These are phyloP conservation scores for Typha latifolia DNA, from an alignment of 176 grass and related monocot species.

Conservation along the genomic window DNA sequence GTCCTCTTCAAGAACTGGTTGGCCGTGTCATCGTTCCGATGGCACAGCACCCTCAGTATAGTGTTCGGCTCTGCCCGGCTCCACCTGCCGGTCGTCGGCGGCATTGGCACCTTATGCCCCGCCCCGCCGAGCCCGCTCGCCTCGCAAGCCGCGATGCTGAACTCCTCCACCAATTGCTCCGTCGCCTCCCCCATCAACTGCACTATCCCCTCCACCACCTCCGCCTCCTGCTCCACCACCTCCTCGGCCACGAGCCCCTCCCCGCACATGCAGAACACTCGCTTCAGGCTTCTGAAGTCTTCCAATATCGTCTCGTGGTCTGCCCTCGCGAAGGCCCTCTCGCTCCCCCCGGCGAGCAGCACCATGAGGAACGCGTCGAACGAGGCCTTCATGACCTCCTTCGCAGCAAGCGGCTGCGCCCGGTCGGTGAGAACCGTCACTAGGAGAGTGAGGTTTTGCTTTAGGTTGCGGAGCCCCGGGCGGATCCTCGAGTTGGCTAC, in stretches of 20 bases:
- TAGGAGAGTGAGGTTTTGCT: slow-evolving; percentile 72
- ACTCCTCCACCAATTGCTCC: slow-evolving; percentile 54
- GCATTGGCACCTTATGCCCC: slow-evolving; percentile 32
- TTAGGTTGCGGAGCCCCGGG: slow-evolving; percentile 43
- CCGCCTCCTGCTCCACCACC: slow-evolving; percentile 44
- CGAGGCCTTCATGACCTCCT: slow-evolving; percentile 55
- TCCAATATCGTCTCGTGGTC: slow-evolving; percentile 57
- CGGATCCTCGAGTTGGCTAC: slow-evolving; percentile 44
- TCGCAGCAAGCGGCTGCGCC: slow-evolving; percentile 48
- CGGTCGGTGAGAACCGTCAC: slow-evolving; percentile 43
- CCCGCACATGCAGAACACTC: slow-evolving; percentile 61
- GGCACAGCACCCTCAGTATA: slow-evolving; percentile 67
- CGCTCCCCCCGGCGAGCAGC: slow-evolving; percentile 58
- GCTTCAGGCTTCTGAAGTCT: slow-evolving; percentile 67
- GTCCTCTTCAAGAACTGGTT: slow-evolving; percentile 78
- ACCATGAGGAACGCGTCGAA: slow-evolving; percentile 74
- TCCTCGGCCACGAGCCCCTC: slow-evolving; percentile 56
- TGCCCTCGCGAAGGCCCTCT: slow-evolving; percentile 35
- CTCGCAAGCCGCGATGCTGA: slow-evolving; percentile 42
- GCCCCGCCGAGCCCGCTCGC: slow-evolving; percentile 30
- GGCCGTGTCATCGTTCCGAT: slow-evolving; percentile 66
- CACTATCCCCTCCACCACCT: slow-evolving; percentile 41
- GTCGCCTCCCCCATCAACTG: slow-evolving; percentile 54
- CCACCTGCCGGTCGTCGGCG: slow-evolving; percentile 62
- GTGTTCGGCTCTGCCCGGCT: slow-evolving; percentile 60